Percentiles rank a stretch among this genome's conserved stretches.
These are phyloP conservation scores for Rosa chinensis DNA, from an alignment of 306 rosid species.

Conservation along the genomic window DNA sequence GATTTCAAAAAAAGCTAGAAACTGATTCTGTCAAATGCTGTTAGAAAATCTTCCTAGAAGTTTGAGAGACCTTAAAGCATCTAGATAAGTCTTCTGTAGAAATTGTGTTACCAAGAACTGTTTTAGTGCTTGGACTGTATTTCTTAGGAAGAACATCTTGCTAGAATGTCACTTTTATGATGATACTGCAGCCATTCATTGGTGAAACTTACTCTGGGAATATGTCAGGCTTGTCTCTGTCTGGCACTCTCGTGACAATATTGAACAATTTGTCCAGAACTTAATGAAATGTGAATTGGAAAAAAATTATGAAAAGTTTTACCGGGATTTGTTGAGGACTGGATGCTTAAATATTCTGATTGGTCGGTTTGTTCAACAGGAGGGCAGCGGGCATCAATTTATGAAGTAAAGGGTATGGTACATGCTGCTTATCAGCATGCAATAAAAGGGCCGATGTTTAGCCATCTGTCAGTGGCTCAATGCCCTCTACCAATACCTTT, in stretches of 20 bases:
- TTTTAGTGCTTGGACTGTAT: slow-evolving; percentile 5
- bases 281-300: not conserved
- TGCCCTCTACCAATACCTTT: slow-evolving; percentile 88
- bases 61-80: not conserved
- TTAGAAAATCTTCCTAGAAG: not conserved
- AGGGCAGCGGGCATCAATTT: slow-evolving; percentile 55
- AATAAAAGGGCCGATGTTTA: slow-evolving; percentile 59
- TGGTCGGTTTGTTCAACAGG: slow-evolving; percentile 35
- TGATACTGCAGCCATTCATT: not conserved
- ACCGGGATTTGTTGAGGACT: not conserved
- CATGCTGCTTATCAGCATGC: slow-evolving; percentile 55
- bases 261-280: not conserved
- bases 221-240: not conserved
- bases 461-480: slow-evolving; percentile 67
- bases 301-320: not conserved
- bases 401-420: slow-evolving; percentile 47
- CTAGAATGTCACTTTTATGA: not conserved
- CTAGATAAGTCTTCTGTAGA: not conserved
- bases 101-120: not conserved
- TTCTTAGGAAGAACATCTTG: not conserved
- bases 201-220: not conserved
- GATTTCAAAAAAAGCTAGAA: not conserved
- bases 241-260: not conserved
- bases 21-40: not conserved
- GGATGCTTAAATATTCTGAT: not conserved